Percentiles rank a stretch among this genome's conserved stretches.
These are phyloP conservation scores for Toxicodendron radicans DNA, from an alignment of 345 rosid species.

Conservation along the genomic window DNA sequence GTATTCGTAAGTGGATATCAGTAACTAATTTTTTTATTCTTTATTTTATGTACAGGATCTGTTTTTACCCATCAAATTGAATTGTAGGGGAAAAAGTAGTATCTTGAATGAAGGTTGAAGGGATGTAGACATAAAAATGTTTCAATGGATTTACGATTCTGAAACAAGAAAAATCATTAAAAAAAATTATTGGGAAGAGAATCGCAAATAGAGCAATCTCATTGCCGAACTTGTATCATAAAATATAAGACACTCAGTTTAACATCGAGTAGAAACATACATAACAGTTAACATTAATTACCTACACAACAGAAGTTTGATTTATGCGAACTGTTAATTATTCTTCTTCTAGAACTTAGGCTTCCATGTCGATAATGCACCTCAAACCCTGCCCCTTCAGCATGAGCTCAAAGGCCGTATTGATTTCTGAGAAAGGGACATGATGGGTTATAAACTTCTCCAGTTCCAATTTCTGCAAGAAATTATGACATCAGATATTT, in stretches of 20 bases:
- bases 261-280: background rate
- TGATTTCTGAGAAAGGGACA: conserved; percentile 49
- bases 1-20: no score
- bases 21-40: no score
- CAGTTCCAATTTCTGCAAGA: conserved; percentile 44
- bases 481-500: background rate
- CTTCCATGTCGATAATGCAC: conserved; percentile 50
- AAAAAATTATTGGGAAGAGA: no score
- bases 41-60: no score
- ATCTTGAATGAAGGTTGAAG: no score
- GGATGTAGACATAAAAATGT: no score
- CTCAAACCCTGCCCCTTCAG: conserved; percentile 43
- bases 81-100: no score
- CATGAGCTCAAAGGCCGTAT: conserved; percentile 56
- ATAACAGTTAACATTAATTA: background rate
- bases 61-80: no score
- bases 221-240: no score
- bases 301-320: background rate
- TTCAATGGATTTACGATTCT: no score
- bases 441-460: conserved; percentile 53
- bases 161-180: no score
- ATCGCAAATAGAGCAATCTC: no score
- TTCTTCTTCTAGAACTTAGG: conserved; percentile 5
- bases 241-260: background rate
- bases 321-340: background rate